phyloP scores from a whole-genome alignment of 1,284 basidiomycete species.

The Schizophyllum commune region DNA sequence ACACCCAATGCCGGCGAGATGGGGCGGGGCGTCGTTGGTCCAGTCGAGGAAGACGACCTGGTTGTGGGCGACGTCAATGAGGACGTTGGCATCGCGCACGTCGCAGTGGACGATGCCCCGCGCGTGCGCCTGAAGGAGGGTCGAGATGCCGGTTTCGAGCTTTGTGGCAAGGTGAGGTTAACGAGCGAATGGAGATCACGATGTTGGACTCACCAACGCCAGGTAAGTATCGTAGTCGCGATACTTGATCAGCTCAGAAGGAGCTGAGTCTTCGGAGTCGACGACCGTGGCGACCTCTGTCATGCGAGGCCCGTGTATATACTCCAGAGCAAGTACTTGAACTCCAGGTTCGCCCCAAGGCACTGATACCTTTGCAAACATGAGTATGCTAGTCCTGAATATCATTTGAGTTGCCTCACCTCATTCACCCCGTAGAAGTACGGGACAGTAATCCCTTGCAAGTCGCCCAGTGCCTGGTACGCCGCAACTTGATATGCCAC shows the following conservation, averaged over 20 bases:
- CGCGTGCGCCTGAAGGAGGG: slow-evolving; percentile 10
- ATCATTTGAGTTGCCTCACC: background rate
- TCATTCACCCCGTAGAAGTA: background rate
- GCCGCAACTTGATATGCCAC: background rate
- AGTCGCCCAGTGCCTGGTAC: background rate
- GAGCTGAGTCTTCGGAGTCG: background rate
- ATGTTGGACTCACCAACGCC: background rate
- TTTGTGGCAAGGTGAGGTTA: background rate
- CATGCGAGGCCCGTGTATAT: background rate
- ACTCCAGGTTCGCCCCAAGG: background rate
- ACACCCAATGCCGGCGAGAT: background rate
- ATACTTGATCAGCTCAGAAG: background rate
- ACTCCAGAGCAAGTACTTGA: background rate
- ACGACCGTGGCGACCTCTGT: background rate
- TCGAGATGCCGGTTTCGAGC: background rate
- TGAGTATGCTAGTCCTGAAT: background rate
- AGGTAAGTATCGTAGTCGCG: background rate
- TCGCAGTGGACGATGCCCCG: slow-evolving; percentile 29
- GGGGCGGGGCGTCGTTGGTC: background rate
- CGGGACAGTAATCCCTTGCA: background rate
- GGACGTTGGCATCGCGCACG: slow-evolving; percentile 27
- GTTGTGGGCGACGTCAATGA: slow-evolving; percentile 25
- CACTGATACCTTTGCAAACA: background rate
- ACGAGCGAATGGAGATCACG: background rate
- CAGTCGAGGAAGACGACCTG: slow-evolving; percentile 7